Conservation (phyloP, 176 grass and related monocot genomes). For the Aegilops sharonensis region DNA sequence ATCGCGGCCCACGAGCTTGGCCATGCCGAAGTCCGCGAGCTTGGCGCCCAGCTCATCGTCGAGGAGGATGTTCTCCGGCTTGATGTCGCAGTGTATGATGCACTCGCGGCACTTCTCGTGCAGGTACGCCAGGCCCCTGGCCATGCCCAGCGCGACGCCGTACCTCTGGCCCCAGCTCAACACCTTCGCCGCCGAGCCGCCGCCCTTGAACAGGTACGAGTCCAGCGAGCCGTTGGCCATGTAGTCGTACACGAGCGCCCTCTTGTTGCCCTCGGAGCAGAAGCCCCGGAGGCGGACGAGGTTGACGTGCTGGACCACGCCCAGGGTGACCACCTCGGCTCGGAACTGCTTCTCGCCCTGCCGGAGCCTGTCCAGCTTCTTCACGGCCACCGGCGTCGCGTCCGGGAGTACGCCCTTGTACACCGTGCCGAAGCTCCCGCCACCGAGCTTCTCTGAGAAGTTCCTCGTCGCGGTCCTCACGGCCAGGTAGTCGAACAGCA, state of each 20-base stretch:
- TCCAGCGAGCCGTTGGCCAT: conserved; percentile 55
- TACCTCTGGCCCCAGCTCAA: conserved; percentile 41
- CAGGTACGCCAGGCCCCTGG: conserved; percentile 39
- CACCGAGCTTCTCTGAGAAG: conserved; percentile 48
- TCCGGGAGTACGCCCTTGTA: conserved; percentile 36
- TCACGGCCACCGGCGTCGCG: conserved; percentile 37
- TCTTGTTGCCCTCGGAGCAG: conserved; percentile 49
- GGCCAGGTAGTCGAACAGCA: conserved; percentile 42
- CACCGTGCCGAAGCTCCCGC: conserved; percentile 46
- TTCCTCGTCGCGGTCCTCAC: conserved; percentile 36
- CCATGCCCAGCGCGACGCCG: conserved; percentile 19
- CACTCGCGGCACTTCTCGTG: conserved; percentile 51
- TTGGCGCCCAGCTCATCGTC: conserved; percentile 35
- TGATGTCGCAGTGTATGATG: conserved; percentile 61
- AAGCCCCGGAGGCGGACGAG: conserved; percentile 47
- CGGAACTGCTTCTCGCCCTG: conserved; percentile 58
- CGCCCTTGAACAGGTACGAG: conserved; percentile 30
- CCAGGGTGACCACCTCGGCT: conserved; percentile 46
- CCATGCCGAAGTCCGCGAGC: conserved; percentile 52
- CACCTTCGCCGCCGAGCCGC: conserved; percentile 2
- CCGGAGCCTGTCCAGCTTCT: conserved; percentile 40
- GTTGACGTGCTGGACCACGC: conserved; percentile 45
- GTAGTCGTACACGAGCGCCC: conserved; percentile 49
- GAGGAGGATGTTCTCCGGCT: conserved; percentile 55
- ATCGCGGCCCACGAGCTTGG: conserved; percentile 45